Base-by-base conservation (phyloP, 2,329 filamentous ascomycete species). In the Beauveria brongniartii region DNA sequence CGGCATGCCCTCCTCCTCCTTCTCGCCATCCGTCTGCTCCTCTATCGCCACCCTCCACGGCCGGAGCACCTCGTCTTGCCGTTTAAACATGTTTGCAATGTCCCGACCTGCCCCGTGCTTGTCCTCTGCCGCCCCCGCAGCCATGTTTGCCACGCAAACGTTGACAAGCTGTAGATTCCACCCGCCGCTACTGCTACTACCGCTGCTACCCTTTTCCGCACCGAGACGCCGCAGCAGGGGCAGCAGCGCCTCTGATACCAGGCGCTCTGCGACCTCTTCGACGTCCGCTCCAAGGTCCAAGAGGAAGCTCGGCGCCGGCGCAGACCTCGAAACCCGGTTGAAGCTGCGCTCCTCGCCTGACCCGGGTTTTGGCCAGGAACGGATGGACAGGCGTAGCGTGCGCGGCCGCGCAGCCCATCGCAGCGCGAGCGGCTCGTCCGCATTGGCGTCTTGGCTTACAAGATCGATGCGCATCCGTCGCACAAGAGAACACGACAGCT, bases 161-260 rank as follows among this genome's bases (percentile, higher is more conserved):
- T 97, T 97, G 62, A 97, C 78, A 56, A 97, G 76, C 65, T 89
- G 90, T 20, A 97, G 73, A 65, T 93, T 90, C 89, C 90, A 96
- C 24, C 40, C 40, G 10, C 79, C 77, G 63, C 81, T 82, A n/a
- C 8, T 43, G 40, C 18, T 8, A 30, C 47, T 9, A 6, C 34
- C 30, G 9, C 79, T 77, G 63, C 81, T 82, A 8, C 79, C 76
- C 64, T 81, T 83, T 63, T 89, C 85, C 26, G 34, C 18, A 9
- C 50, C 28, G 14, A 96, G 77, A 63, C 84, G 86, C 16, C 85
- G 84, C 69, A 96, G 91, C 71, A 96, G 82, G 0, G 85, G 83
- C 3, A 92, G 66, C 20, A 96, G 72, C 1, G 80, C 74, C 63
- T 94, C 89, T 4, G 80, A 74, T 0, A 92, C 87, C 1, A 97